Percentiles rank a stretch among this genome's conserved stretches.
phyloP scores from a whole-genome alignment of 2,329 filamentous ascomycete genomes.

The Hypoxylon sp. region DNA sequence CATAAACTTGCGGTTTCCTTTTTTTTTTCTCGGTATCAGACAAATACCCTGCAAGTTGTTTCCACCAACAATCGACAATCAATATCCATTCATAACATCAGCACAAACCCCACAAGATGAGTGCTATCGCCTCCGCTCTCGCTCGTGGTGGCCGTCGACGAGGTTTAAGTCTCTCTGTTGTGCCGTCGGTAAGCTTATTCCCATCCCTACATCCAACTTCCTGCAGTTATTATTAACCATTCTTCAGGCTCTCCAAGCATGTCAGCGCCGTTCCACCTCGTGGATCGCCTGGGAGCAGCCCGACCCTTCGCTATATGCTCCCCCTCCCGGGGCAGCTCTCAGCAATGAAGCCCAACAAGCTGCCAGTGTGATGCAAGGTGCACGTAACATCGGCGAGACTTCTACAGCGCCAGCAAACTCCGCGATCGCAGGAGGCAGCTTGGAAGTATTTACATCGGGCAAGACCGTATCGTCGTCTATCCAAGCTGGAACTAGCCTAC shows the following conservation, averaged over 20 bases:
- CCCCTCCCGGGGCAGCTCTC: slow-evolving; percentile 1
- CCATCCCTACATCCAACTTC: background rate
- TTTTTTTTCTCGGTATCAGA: slow-evolving; percentile 1
- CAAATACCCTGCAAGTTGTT: background rate
- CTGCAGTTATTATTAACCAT: slow-evolving; percentile 16
- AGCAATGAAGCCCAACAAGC: slow-evolving; percentile 11
- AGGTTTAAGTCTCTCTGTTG: background rate
- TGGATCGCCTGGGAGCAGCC: slow-evolving; percentile 52
- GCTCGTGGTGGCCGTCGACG: slow-evolving; percentile 5
- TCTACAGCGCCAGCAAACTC: slow-evolving; percentile 24
- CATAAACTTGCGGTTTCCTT: background rate
- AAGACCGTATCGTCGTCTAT: slow-evolving; percentile 31
- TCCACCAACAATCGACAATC: background rate
- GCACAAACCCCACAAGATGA: slow-evolving; percentile 39
- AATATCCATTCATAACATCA: slow-evolving; percentile 20
- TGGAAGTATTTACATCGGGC: slow-evolving; percentile 33
- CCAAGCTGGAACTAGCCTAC: slow-evolving; percentile 6
- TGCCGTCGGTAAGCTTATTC: slow-evolving; percentile 20
- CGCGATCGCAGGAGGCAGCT: slow-evolving; percentile 26
- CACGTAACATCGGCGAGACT: slow-evolving; percentile 21
- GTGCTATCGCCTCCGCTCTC: slow-evolving; percentile 18
- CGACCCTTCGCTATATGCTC: slow-evolving; percentile 46
- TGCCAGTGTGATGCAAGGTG: slow-evolving; percentile 5
- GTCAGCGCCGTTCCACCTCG: slow-evolving; percentile 38
- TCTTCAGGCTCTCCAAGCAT: slow-evolving; percentile 7